These are phyloP conservation scores for Thuidium tamariscinum DNA, from an alignment of 225 moss, liverwort and hornwort species.

Conservation along the genomic window DNA sequence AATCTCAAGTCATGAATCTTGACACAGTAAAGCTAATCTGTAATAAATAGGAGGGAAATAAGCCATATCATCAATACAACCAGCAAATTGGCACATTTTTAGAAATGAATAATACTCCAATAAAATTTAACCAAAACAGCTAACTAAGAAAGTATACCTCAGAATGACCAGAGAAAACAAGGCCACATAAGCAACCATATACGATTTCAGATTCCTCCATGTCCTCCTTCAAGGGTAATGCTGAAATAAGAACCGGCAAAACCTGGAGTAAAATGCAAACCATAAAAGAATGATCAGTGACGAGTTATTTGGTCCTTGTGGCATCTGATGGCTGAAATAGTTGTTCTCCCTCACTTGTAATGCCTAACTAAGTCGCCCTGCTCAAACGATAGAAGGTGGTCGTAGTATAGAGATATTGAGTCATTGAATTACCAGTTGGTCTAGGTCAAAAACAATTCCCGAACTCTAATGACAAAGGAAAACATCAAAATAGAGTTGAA, in stretches of 20 bases:
- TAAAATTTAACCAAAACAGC: not conserved
- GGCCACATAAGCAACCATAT: slow-evolving; percentile 77
- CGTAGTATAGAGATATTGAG: not conserved
- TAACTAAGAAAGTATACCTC: slow-evolving; percentile 31
- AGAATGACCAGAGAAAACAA: slow-evolving; percentile 63
- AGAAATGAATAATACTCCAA: not conserved
- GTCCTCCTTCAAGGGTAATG: slow-evolving; percentile 87
- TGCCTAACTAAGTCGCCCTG: not conserved
- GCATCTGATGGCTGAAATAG: not conserved
- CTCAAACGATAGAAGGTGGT: not conserved
- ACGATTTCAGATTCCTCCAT: slow-evolving; percentile 90
- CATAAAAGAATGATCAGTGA: not conserved
- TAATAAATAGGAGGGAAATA: not conserved
- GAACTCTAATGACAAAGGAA: not conserved
- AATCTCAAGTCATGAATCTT: not conserved
- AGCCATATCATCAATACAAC: not conserved
- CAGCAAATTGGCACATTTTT: not conserved
- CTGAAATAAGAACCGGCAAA: slow-evolving; percentile 70
- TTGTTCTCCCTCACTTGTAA: not conserved
- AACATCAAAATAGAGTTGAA: not conserved
- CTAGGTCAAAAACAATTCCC: not conserved
- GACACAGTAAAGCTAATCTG: not conserved
- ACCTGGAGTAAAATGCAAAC: slow-evolving; percentile 35
- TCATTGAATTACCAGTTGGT: not conserved
- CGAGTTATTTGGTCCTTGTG: not conserved